A percentile compares a stretch with the other conserved stretches of the same genome.
Conservation (phyloP, 495 filamentous ascomycete genomes). For the Hyaloscypha variabilis region DNA sequence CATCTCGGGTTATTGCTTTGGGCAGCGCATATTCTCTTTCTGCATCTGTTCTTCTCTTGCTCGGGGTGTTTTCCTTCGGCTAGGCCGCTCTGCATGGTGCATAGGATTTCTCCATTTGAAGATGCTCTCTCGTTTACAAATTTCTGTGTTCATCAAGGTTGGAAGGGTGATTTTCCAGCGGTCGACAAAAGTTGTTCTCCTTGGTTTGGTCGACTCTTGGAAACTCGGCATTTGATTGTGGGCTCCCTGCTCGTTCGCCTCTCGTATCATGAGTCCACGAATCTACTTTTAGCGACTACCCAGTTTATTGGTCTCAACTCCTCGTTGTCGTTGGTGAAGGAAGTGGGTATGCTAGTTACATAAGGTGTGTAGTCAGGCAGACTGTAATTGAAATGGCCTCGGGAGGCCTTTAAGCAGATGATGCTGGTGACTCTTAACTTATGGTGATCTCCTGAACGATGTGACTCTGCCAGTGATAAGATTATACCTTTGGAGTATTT, state of each 20-base stretch:
- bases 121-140: slow-evolving; percentile 26
- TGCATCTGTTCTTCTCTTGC: slow-evolving; percentile 18
- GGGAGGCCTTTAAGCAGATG: background rate
- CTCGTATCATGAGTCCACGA: slow-evolving; percentile 35
- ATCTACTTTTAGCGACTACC: slow-evolving; percentile 39
- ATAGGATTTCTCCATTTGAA: slow-evolving; percentile 28
- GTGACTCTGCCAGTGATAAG: background rate
- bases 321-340: slow-evolving; percentile 26
- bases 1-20: background rate
- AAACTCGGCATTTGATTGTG: slow-evolving; percentile 25
- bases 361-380: slow-evolving; percentile 23
- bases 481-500: background rate
- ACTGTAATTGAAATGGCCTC: slow-evolving; percentile 25
- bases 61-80: slow-evolving; percentile 12
- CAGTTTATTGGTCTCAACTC: slow-evolving; percentile 29
- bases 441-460: background rate
- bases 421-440: background rate
- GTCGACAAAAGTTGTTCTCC: slow-evolving; percentile 34
- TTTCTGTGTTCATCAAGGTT: slow-evolving; percentile 27
- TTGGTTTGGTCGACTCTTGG: slow-evolving; percentile 31
- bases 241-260: slow-evolving; percentile 25
- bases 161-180: slow-evolving; percentile 30
- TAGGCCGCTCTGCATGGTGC: slow-evolving; percentile 29
- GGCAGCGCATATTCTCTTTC: slow-evolving; percentile 19
- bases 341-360: slow-evolving; percentile 26